Percentiles rank a stretch among this genome's conserved stretches.
Evolutionary conservation across 495 filamentous ascomycete species (phyloP).

Genomic region (Lasiosphaeria hispida): DNA sequence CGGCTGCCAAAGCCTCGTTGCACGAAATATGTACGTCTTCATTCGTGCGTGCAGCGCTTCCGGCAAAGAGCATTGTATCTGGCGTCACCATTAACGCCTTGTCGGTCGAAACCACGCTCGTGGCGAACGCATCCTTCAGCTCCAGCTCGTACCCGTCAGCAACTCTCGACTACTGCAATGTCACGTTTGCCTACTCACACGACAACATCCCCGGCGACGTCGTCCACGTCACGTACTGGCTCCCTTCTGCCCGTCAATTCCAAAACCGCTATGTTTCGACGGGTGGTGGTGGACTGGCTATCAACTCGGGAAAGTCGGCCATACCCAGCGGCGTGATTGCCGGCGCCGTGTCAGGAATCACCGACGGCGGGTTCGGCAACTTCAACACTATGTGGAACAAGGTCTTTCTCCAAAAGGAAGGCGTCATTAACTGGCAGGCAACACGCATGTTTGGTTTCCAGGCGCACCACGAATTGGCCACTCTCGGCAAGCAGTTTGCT

Average conservation of each 20-base stretch:
- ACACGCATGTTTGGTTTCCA: slow-evolving; percentile 49
- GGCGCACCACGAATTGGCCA: slow-evolving; percentile 27
- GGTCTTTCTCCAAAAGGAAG: slow-evolving; percentile 40
- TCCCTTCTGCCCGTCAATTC: slow-evolving; percentile 40
- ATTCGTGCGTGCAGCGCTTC: too few species aligned
- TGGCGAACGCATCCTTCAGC: slow-evolving; percentile 10
- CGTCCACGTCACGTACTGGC: slow-evolving; percentile 39
- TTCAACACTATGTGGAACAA: slow-evolving; percentile 36
- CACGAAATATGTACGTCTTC: too few species aligned
- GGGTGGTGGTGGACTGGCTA: slow-evolving; percentile 48
- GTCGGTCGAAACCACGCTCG: slow-evolving; percentile 1
- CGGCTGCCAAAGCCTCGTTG: too few species aligned
- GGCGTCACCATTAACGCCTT: too few species aligned
- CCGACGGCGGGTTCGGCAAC: slow-evolving; percentile 50
- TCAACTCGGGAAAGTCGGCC: slow-evolving; percentile 39
- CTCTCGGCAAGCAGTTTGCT: slow-evolving; percentile 31
- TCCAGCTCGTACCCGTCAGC: slow-evolving; percentile 5
- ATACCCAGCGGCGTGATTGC: slow-evolving; percentile 45
- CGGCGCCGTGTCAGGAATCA: slow-evolving; percentile 45
- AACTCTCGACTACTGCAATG: slow-evolving; percentile 39
- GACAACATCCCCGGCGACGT: slow-evolving; percentile 31
- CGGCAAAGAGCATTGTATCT: too few species aligned
- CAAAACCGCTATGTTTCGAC: slow-evolving; percentile 45
- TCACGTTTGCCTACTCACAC: slow-evolving; percentile 48
- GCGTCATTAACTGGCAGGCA: slow-evolving; percentile 43